These are phyloP conservation scores for Penicillium sp. DNA, from an alignment of 2,329 filamentous ascomycete genomes.

Conservation along the genomic window DNA sequence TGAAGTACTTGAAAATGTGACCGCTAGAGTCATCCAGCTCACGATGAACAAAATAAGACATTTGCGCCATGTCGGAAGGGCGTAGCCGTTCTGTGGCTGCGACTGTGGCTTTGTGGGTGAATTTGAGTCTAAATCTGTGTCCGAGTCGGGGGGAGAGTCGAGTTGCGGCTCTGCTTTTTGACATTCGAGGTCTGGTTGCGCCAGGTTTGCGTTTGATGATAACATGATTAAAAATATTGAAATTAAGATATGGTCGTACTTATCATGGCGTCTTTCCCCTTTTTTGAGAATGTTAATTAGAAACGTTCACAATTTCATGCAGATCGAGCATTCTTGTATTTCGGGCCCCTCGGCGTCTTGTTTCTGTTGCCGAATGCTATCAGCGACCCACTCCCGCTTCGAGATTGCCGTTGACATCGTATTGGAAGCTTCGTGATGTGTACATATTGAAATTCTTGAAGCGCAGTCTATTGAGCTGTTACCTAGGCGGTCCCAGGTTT, in stretches of 20 bases:
- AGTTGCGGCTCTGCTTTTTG: constrained; percentile 14
- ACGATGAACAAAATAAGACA: constrained; percentile 41
- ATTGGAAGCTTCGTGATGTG: background rate
- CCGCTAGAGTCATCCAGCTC: constrained; percentile 43
- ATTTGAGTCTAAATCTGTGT: constrained; percentile 20
- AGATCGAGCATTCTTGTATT: constrained; percentile 2
- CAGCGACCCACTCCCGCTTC: background rate
- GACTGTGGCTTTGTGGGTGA: constrained; percentile 5
- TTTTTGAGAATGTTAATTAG: background rate
- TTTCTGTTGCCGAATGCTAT: constrained; percentile 3
- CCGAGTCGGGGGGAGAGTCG: constrained; percentile 15
- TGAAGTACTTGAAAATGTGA: constrained; percentile 45
- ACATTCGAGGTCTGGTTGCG: constrained; percentile 12
- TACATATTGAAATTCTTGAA: background rate
- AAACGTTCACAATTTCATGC: background rate
- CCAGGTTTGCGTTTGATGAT: constrained; percentile 9
- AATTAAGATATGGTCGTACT: background rate
- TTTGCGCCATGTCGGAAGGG: constrained; percentile 39
- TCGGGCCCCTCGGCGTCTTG: constrained; percentile 2
- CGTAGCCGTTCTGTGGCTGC: constrained; percentile 20
- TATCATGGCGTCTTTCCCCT: background rate
- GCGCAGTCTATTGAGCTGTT: too few species aligned
- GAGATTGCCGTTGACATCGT: background rate
- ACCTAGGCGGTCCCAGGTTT: too few species aligned
- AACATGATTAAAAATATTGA: background rate